Conservation (phyloP, 2,329 filamentous ascomycete species). For the Ophiostoma himal-ulmi region DNA sequence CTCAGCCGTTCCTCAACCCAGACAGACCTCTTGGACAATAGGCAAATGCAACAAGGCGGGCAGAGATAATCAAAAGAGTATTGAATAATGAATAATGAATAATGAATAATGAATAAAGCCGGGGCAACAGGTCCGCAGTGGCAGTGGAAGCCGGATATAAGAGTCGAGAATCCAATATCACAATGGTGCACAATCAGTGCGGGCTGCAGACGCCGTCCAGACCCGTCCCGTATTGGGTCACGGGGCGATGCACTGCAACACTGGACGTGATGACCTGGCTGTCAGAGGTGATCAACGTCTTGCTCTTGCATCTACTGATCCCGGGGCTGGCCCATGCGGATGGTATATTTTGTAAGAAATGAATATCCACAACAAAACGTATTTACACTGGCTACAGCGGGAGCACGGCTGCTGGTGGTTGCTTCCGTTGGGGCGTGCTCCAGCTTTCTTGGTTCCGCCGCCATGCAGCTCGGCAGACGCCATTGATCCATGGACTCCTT, state of each 20-base stretch:
- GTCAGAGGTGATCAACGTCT: neutral
- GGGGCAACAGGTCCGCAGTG: slow-evolving; percentile 1
- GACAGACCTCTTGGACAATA: slow-evolving; percentile 17
- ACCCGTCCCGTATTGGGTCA: slow-evolving; percentile 14
- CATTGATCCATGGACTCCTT: no score
- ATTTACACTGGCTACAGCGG: neutral
- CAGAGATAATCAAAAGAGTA: neutral
- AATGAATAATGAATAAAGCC: neutral
- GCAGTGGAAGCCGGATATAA: neutral
- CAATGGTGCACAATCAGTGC: neutral
- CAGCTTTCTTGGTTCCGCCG: neutral
- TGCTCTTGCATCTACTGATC: neutral
- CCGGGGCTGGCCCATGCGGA: neutral
- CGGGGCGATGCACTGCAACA: slow-evolving; percentile 6
- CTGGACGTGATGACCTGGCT: neutral
- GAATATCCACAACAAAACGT: neutral
- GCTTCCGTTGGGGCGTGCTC: neutral
- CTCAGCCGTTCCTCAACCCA: slow-evolving; percentile 24
- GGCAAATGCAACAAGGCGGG: neutral
- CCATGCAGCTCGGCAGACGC: neutral
- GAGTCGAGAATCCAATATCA: neutral
- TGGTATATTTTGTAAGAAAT: no score
- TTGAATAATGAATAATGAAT: neutral
- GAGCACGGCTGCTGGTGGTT: neutral
- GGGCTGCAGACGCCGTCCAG: neutral